Base-by-base conservation (phyloP, 108 stramenopile species). In the Skeletonema grethae region DNA sequence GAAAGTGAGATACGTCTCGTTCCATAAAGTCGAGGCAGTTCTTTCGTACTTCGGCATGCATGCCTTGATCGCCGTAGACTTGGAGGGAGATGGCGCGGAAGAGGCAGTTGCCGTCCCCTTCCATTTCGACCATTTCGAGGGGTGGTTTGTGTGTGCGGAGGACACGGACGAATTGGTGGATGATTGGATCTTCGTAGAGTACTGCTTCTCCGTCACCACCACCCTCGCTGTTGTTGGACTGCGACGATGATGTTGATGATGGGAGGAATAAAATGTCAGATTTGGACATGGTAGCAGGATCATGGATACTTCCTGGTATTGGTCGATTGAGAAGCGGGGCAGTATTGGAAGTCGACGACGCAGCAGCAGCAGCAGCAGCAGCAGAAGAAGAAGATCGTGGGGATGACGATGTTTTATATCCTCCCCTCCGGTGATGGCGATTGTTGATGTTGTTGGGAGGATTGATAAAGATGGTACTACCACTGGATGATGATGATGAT, bases 41-140 rank as follows among this genome's bases (percentile, higher is more conserved):
- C 30, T 77, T 69, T 4, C 98, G 94, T 16, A 97, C 91, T 45
- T 90, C 69, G 12, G 24, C 57, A 73, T 99, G 97, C 87, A 88
- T 92, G 5, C 68, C 71, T 12, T 90, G 81, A 61, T 92, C 92
- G 11, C 98, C 97, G 77, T 99, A 99, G 0, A 99, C 90, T 84
- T 99, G 98, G 55, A 98, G 83, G 36, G 91, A 78, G 8, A 98
- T 88, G 41, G 97, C 88, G 4, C 98, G 91, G 74, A 99, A 99
- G 55, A 99, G 72, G 72, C 98, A 98, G 68, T 99, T 99, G 1
- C 98, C 98, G 76, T 99, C 98, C 15, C 97, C 96, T 38, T 84
- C 88, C 78, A 90, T 88, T 61, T 80, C 77, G 8, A 48, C 45
- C 31, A 92, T 84, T 67, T 92, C 91, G 22, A 95, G 81, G 25